These are phyloP conservation scores for Saussurea involucrata DNA, from an alignment of 129 eudicot genomes.

Conservation along the genomic window DNA sequence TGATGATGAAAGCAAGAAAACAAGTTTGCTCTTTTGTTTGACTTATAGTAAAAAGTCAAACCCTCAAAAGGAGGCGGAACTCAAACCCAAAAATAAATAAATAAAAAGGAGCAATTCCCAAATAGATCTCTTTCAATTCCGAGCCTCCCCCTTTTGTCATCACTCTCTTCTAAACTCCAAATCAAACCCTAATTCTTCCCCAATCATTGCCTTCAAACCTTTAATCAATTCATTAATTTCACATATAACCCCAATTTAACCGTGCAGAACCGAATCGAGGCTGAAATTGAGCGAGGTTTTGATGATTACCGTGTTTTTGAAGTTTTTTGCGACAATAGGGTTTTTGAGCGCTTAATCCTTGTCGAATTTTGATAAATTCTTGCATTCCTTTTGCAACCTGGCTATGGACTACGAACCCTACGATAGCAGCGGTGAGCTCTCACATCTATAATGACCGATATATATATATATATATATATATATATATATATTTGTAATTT, in stretches of 20 bases:
- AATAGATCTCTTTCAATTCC: constrained; percentile 39
- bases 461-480: not conserved
- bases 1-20: no score
- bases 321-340: not conserved
- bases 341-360: constrained; percentile 1
- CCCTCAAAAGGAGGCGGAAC: constrained; percentile 29
- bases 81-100: constrained; percentile 21
- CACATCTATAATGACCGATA: not conserved
- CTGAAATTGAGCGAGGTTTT: not conserved
- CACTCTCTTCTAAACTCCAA: constrained; percentile 19
- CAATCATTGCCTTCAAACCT: constrained; percentile 5
- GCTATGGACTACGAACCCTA: constrained; percentile 69
- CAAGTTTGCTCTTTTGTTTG: no score
- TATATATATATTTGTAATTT: not conserved
- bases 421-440: constrained; percentile 69
- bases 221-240: not conserved
- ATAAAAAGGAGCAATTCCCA: constrained; percentile 10
- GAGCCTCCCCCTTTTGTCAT: constrained; percentile 18
- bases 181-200: constrained; percentile 21
- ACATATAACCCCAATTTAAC: not conserved
- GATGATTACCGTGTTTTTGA: not conserved
- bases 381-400: constrained; percentile 30
- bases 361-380: not conserved
- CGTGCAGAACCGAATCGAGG: not conserved
- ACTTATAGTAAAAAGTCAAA: not conserved